A percentile compares a stretch with the other conserved stretches of the same genome.
Evolutionary conservation across 148 eudicot species (phyloP).

Genomic region (Pouteria glomerata): DNA sequence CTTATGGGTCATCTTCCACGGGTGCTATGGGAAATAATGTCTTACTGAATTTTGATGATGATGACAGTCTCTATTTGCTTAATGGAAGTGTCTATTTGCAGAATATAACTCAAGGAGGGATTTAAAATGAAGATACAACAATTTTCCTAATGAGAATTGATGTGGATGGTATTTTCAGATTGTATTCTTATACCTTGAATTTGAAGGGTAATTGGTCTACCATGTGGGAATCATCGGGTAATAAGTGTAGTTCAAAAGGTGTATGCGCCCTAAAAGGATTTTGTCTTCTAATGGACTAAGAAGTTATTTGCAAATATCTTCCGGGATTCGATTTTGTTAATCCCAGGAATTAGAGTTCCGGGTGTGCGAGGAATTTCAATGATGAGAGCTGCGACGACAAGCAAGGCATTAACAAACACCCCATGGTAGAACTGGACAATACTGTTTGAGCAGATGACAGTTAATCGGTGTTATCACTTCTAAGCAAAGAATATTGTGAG

Average conservation of each 20-base stretch:
- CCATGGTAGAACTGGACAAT: neutral
- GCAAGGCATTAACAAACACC: neutral
- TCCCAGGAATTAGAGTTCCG: neutral
- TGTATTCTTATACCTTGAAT: conserved; percentile 10
- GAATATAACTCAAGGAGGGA: neutral
- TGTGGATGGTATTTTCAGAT: conserved; percentile 17
- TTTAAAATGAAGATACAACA: no score
- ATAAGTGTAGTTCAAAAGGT: neutral
- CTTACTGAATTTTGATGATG: neutral
- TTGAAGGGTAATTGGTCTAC: neutral
- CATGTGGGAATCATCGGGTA: neutral
- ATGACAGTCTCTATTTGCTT: conserved; percentile 9
- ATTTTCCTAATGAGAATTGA: conserved; percentile 7
- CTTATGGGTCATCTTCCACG: conserved; percentile 4
- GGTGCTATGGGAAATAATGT: neutral
- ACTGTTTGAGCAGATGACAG: neutral
- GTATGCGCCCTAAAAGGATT: conserved; percentile 11
- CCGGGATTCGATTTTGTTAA: conserved; percentile 1
- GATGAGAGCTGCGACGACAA: neutral
- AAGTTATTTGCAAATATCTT: neutral
- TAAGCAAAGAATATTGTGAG: neutral
- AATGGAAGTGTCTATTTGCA: conserved; percentile 1
- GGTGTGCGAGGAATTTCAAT: neutral
- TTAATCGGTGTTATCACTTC: neutral
- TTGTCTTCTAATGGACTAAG: neutral